Base-by-base conservation (phyloP, 345 rosid genomes). In the Lepidium didymum region DNA sequence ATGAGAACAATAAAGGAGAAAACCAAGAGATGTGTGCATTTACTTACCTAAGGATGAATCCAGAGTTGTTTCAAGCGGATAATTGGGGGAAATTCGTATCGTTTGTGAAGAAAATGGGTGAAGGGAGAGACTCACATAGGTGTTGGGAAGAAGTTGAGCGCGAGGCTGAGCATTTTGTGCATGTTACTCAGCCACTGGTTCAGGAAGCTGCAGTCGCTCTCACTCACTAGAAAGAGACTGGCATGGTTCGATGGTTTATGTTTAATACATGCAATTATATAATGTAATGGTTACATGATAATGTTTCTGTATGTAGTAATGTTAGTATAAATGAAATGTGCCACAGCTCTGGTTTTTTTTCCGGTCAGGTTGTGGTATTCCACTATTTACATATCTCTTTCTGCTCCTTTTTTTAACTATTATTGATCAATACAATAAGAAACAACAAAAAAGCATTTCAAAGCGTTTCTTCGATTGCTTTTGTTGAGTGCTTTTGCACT, bases 1-100 rank as follows among this genome's bases (percentile, higher is more conserved):
- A 84, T 34, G 82, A 75, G 7, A 67, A 72, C 31, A 65, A 69
- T 0, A 78, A 14, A 3, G 83, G 73, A 35, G 76, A 74, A 31
- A 56, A 41, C 3, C 72, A 68, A 66, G 84, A 88, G 78, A 94
- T 91, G 99, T 94, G 95, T n/a, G 97, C 97, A 12, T 94, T 94
- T 78, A 91, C 99, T 0, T 94, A 94, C 79, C 71, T 94, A 73
- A 87, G 99, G 79, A 91, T 94, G 99, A 94, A 79, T 37, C 97
- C 97, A 0, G 72, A 82, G 36, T 52, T 94, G 59, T 94, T 94
- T 36, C 85, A 90, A 14, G 78, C 84, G 0, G 88, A 87, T 5
- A 90, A 94, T 64, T 94, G 99, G 97, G 84, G 97, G 47, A 78
- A 70, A 21, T 94, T 94, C n/a, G 96, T 94, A 18, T 80, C 82